Conservation (phyloP, 164 flowering plant genomes). For the Tetracentron sinense region DNA sequence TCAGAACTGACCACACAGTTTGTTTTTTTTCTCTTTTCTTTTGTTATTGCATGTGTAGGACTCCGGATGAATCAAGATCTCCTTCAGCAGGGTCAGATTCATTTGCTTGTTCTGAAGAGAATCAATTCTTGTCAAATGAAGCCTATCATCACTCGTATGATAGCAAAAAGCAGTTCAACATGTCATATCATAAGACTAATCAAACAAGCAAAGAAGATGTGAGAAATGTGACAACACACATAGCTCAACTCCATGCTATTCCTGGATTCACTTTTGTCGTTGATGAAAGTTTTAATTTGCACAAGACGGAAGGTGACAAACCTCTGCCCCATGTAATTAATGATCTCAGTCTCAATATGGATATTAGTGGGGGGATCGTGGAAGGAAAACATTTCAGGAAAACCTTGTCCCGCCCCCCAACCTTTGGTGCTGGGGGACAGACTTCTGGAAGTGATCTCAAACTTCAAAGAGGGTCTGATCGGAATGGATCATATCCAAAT, state of each 20-base stretch:
- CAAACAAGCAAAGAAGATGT: slow-evolving; percentile 29
- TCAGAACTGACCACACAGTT: background rate
- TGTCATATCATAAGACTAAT: slow-evolving; percentile 38
- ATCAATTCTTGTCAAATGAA: slow-evolving; percentile 29
- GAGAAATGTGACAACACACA: slow-evolving; percentile 36
- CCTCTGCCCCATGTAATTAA: slow-evolving; percentile 13
- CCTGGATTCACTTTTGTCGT: slow-evolving; percentile 43
- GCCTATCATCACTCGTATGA: slow-evolving; percentile 27
- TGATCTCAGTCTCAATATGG: slow-evolving; percentile 23
- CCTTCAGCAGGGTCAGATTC: slow-evolving; percentile 41
- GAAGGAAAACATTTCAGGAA: slow-evolving; percentile 30
- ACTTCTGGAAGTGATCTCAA: slow-evolving; percentile 24
- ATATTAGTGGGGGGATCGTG: slow-evolving; percentile 17
- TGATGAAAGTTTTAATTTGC: slow-evolving; percentile 34
- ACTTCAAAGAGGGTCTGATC: slow-evolving; percentile 19
- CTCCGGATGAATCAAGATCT: slow-evolving; percentile 20
- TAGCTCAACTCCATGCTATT: slow-evolving; percentile 46
- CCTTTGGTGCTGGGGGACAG: slow-evolving; percentile 12
- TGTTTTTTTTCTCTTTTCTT: slow-evolving; percentile 16
- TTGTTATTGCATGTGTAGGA: slow-evolving; percentile 30
- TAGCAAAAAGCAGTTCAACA: slow-evolving; percentile 34
- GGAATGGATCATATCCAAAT: slow-evolving; percentile 18
- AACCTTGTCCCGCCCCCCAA: slow-evolving; percentile 24
- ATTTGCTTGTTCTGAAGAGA: slow-evolving; percentile 32
- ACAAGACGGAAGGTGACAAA: slow-evolving; percentile 13